Base-by-base conservation (phyloP, 345 rosid genomes). In the Lepidium africanum region DNA sequence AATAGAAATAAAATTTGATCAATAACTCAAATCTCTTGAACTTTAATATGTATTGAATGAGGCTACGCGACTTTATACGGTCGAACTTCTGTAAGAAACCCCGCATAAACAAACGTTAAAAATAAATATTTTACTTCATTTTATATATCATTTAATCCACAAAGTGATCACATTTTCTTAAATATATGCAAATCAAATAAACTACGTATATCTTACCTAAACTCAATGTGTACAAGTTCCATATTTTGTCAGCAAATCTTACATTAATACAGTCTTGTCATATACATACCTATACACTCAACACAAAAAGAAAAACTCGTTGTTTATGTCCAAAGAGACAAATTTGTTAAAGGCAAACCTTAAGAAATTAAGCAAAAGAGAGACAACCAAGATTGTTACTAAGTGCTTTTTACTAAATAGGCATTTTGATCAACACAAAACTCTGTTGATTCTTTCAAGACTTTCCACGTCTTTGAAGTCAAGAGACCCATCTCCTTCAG, bases 401-500 rank as follows among this genome's bases (percentile, higher is more conserved):
- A 17, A 41, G 46, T 52, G 17, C 15, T 41, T 9, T 21, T 21
- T 32, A 32, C 21, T 39, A 41, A 35, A 54, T 4, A 32, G 8
- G 8, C 21, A 54, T 9, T 23, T 21, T 63, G 21, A 38, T 57
- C 35, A 72, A 32, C 59, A 38, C 57, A 47, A 57, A 42, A 79
- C 25, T 69, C 43, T 40, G 68, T 78, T 41, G 76, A 78, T 67
- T 69, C 87, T 67, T 55, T 74, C 45, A 19, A 42, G 14, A 48
- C 73, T 65, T 40, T 79, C 88, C 2, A 67, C 79, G 46, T 76
- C 76, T 82, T 87, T 86, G 63, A 54, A 73, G 52, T 77, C 72
- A 4, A 81, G 67, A 33, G 75, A 81, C 35, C 81, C 83, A 2
- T 80, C 82, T 30, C 60, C 83, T 77, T 86, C 87, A 4, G 91